Evolutionary conservation across 768 basidiomycete species (phyloP).

Genomic region (Macrolepiota fuliginosa): DNA sequence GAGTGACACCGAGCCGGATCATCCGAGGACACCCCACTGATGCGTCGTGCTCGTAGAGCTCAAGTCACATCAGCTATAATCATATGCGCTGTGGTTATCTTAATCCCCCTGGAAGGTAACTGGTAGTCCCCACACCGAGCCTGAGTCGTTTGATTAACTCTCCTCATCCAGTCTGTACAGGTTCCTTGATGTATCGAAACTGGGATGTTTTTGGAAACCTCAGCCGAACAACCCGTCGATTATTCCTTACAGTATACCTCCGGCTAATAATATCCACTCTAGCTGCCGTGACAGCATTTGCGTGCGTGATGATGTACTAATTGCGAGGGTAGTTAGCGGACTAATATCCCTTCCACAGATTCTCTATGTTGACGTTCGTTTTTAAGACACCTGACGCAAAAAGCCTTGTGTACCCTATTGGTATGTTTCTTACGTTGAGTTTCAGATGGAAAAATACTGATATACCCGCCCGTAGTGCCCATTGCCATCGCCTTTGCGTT

Average conservation of each 20-base stretch:
- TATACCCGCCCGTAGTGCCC: background rate
- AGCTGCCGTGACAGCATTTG: background rate
- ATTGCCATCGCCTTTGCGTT: constrained; percentile 5
- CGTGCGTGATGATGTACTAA: background rate
- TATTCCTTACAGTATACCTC: constrained; percentile 3
- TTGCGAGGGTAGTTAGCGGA: background rate
- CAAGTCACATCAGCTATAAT: background rate
- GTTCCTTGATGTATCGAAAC: constrained; percentile 4
- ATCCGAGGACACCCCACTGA: background rate
- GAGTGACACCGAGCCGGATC: background rate
- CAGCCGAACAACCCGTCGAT: background rate
- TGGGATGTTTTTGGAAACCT: constrained; percentile 4
- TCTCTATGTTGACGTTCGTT: background rate
- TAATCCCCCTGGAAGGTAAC: constrained; percentile 8
- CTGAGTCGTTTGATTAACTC: background rate
- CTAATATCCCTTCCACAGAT: background rate
- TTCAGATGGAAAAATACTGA: background rate
- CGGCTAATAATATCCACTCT: background rate
- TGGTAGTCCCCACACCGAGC: background rate
- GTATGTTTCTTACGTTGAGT: background rate
- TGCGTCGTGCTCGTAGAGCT: background rate
- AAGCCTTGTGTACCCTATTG: background rate
- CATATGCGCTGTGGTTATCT: background rate
- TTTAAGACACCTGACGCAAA: background rate
- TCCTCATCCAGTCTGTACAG: constrained; percentile 6